A percentile compares a stretch with the other conserved stretches of the same genome.
phyloP scores from a whole-genome alignment of 2,329 filamentous ascomycete genomes.

The Anthostomella pinea region DNA sequence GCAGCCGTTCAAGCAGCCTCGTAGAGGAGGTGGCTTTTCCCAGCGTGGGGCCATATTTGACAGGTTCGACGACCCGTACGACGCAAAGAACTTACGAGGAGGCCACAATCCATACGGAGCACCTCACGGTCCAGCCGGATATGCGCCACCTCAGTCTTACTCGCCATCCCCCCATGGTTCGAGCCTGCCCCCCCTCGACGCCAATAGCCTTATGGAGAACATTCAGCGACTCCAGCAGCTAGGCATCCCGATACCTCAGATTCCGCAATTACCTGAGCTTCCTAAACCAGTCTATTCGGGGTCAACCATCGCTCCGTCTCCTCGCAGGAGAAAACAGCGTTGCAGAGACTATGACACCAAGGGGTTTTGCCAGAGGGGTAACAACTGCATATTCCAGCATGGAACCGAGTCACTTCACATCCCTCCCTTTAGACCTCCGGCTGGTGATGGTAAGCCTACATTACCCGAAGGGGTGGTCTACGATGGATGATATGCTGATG shows the following conservation, averaged over 20 bases:
- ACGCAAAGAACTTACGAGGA: conserved; percentile 28
- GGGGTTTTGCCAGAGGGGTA: conserved; percentile 67
- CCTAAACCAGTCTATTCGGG: conserved; percentile 31
- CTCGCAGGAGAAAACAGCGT: conserved; percentile 42
- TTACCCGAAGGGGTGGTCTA: background rate
- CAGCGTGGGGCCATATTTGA: conserved; percentile 37
- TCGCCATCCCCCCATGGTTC: conserved; percentile 20
- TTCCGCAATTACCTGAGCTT: conserved; percentile 37
- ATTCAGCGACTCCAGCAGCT: conserved; percentile 61
- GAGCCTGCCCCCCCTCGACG: conserved; percentile 50
- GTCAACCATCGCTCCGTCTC: conserved; percentile 11
- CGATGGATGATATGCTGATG: conserved; percentile 9
- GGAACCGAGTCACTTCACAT: conserved; percentile 49
- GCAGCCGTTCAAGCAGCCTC: conserved; percentile 57
- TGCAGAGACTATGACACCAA: conserved; percentile 72
- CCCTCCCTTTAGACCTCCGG: conserved; percentile 30
- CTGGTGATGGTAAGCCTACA: conserved; percentile 32
- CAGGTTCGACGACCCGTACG: conserved; percentile 32
- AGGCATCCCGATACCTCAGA: conserved; percentile 45
- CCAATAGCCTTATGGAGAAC: conserved; percentile 59
- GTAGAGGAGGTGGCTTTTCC: conserved; percentile 46
- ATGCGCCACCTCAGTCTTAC: conserved; percentile 24
- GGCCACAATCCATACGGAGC: conserved; percentile 9
- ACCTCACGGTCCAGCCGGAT: conserved; percentile 12
- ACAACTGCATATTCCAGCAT: conserved; percentile 68